Percentiles rank a stretch among this genome's conserved stretches.
Conservation (phyloP, 2,329 filamentous ascomycete species). For the Coniochaeta sp. region DNA sequence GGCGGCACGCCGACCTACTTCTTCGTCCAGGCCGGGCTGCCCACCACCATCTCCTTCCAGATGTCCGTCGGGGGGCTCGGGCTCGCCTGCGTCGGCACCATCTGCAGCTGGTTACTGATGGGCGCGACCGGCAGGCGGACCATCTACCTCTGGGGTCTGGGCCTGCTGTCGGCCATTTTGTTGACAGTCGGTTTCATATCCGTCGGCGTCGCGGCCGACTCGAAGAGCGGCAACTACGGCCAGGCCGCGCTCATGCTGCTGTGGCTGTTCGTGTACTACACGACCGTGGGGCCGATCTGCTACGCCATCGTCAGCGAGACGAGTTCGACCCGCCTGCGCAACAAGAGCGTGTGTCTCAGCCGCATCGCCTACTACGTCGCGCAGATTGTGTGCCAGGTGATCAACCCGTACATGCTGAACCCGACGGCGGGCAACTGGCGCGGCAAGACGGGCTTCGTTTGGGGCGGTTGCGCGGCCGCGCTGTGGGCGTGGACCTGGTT, state of each 20-base stretch:
- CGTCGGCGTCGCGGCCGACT: conserved; percentile 34
- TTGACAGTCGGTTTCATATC: conserved; percentile 33
- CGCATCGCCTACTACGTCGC: conserved; percentile 39
- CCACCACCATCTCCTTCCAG: conserved; percentile 27
- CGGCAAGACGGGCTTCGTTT: conserved; percentile 40
- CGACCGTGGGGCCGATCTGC: conserved; percentile 29
- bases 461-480: conserved; percentile 34
- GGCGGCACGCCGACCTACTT: conserved; percentile 30
- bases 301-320: conserved; percentile 29
- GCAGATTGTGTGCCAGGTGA: conserved; percentile 37
- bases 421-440: conserved; percentile 38
- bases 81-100: conserved; percentile 36
- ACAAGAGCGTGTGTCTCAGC: conserved; percentile 37
- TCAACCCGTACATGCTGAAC: conserved; percentile 41
- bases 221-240: conserved; percentile 28
- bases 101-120: conserved; percentile 38
- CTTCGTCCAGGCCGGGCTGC: conserved; percentile 35
- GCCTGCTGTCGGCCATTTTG: conserved; percentile 27
- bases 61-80: conserved; percentile 34
- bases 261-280: conserved; percentile 35
- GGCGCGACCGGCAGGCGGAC: conserved; percentile 34
- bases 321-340: conserved; percentile 34
- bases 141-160: conserved; percentile 35
- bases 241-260: conserved; percentile 39
- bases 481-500: conserved; percentile 44